Evolutionary conservation across 345 rosid species (phyloP).

Genomic region (Psidium friedrichsthalianum): DNA sequence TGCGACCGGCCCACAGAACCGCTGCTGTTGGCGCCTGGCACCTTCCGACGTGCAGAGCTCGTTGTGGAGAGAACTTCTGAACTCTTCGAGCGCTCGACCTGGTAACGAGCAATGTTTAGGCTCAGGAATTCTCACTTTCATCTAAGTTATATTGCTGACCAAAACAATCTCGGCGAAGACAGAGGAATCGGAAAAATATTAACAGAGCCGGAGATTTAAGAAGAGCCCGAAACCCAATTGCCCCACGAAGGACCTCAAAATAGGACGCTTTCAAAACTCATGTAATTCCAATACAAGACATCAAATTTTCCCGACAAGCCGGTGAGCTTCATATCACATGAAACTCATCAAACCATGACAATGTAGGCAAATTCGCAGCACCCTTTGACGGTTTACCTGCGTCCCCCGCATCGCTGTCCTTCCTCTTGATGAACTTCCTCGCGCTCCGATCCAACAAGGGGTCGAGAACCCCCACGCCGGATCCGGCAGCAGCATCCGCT

Average conservation of each 20-base stretch:
- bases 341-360: background rate
- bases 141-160: background rate
- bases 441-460: background rate
- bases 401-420: slow-evolving; percentile 95
- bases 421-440: slow-evolving; percentile 60
- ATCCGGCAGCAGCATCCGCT: background rate
- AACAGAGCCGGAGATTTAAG: background rate
- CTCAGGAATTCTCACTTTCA: background rate
- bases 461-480: slow-evolving; percentile 1
- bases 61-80: slow-evolving; percentile 68
- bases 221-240: background rate
- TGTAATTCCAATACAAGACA: background rate
- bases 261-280: background rate
- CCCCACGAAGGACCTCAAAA: background rate
- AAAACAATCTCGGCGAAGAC: background rate
- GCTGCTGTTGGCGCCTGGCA: slow-evolving; percentile 79
- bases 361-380: background rate
- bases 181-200: background rate
- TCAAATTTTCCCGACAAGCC: background rate
- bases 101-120: background rate
- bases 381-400: slow-evolving; percentile 33
- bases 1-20: slow-evolving; percentile 68
- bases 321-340: background rate
- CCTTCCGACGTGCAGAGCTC: slow-evolving; percentile 82
- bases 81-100: slow-evolving; percentile 85